Percentiles rank a stretch among this genome's conserved stretches.
phyloP scores from a whole-genome alignment of 257 asterid species.

The Solanum commersonii region DNA sequence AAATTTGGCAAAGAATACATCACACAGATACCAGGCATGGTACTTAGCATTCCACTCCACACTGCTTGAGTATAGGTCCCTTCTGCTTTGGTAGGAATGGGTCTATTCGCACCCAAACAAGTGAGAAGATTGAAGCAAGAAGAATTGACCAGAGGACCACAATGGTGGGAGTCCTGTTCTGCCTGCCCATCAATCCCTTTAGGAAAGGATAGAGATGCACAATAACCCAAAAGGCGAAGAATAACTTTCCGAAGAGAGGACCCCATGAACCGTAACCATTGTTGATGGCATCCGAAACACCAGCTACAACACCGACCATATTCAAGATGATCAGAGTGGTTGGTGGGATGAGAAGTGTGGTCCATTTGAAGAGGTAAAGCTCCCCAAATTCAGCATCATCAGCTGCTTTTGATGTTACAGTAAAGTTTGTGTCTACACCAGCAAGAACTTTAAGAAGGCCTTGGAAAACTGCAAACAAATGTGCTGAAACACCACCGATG shows the following conservation, averaged over 20 bases:
- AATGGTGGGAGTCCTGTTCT: conserved; percentile 78
- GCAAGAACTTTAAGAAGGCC: conserved; percentile 83
- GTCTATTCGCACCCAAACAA: conserved; percentile 84
- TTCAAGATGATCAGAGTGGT: conserved; percentile 66
- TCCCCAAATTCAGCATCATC: conserved; percentile 72
- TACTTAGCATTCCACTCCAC: conserved; percentile 70
- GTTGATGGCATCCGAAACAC: conserved; percentile 70
- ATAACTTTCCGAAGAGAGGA: conserved; percentile 69
- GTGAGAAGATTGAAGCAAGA: conserved; percentile 71
- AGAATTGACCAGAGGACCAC: conserved; percentile 82
- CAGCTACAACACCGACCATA: conserved; percentile 84
- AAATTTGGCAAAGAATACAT: conserved; percentile 13
- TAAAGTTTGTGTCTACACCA: conserved; percentile 79
- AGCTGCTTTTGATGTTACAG: conserved; percentile 67
- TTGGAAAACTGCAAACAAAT: conserved; percentile 78
- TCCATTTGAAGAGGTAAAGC: conserved; percentile 88
- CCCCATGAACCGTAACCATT: conserved; percentile 78
- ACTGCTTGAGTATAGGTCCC: conserved; percentile 71
- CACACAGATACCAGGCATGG: conserved; percentile 2
- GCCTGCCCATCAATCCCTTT: conserved; percentile 81
- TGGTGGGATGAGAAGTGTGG: conserved; percentile 81
- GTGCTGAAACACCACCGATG: conserved; percentile 76
- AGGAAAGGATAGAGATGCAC: conserved; percentile 85
- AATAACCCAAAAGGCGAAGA: conserved; percentile 88
- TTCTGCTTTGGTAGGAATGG: conserved; percentile 89